phyloP scores from a whole-genome alignment of 345 rosid genomes.

The Populus pruinosa region DNA sequence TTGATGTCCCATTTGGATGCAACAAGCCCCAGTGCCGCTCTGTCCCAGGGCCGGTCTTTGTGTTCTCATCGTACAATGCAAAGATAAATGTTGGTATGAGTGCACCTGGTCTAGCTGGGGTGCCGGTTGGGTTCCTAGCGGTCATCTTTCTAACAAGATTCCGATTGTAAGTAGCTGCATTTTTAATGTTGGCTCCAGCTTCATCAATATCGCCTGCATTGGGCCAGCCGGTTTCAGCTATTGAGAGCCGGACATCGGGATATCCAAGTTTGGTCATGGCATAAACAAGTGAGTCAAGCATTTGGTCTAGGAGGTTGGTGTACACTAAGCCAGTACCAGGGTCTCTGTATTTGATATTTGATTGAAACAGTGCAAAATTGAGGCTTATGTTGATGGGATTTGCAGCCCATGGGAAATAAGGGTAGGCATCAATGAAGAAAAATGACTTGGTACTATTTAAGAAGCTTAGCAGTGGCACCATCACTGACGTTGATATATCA shows the following conservation, averaged over 20 bases:
- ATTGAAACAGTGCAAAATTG: conserved; percentile 48
- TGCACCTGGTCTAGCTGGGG: conserved; percentile 65
- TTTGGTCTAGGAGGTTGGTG: conserved; percentile 71
- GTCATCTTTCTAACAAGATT: conserved; percentile 54
- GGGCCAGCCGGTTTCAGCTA: conserved; percentile 93
- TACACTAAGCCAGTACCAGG: conserved; percentile 47
- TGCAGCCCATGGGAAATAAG: conserved; percentile 68
- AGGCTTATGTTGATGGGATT: conserved; percentile 40
- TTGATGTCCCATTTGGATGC: conserved; percentile 38
- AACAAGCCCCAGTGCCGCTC: conserved; percentile 81
- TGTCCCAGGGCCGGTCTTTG: conserved; percentile 61
- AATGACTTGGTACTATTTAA: conserved; percentile 59
- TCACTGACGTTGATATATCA: conserved; percentile 45
- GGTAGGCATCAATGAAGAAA: conserved; percentile 74
- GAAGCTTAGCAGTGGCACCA: conserved; percentile 57
- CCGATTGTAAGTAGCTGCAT: conserved; percentile 75
- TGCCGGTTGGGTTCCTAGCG: conserved; percentile 47
- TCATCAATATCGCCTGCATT: conserved; percentile 61
- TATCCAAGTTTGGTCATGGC: conserved; percentile 67
- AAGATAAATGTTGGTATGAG: conserved; percentile 58
- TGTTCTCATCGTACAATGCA: conserved; percentile 65
- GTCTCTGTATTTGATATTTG: conserved; percentile 48
- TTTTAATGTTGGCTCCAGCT: conserved; percentile 57
- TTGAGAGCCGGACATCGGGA: conserved; percentile 39
- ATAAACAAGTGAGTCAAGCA: conserved; percentile 61